Evolutionary conservation across 2,329 filamentous ascomycete species (phyloP).

Genomic region (Xylogone sp.): DNA sequence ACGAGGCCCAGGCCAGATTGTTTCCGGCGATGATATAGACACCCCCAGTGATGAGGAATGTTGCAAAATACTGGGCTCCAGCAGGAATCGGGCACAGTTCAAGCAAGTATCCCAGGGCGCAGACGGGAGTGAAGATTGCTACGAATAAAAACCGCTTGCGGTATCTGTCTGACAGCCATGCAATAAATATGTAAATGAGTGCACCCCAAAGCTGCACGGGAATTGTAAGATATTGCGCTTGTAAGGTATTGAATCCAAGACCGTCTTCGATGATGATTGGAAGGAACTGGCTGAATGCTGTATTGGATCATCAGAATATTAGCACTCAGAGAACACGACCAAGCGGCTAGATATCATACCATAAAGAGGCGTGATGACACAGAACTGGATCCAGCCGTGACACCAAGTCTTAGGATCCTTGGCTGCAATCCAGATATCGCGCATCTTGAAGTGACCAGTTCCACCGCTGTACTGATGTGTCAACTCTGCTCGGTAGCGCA

Average conservation of each 20-base stretch:
- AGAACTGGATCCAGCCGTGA: neutral
- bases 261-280: slow-evolving; percentile 21
- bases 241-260: slow-evolving; percentile 15
- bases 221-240: slow-evolving; percentile 32
- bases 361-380: neutral
- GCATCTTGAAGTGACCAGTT: neutral
- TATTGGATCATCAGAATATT: neutral
- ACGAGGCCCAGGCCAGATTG: neutral
- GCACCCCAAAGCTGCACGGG: slow-evolving; percentile 30
- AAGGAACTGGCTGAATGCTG: slow-evolving; percentile 29
- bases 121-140: slow-evolving; percentile 24
- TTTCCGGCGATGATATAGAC: slow-evolving; percentile 7
- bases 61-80: slow-evolving; percentile 29
- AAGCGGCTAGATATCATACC: too few species aligned
- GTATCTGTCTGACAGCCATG: slow-evolving; percentile 28
- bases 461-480: neutral
- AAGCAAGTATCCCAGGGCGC: slow-evolving; percentile 31
- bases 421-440: neutral
- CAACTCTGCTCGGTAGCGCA: slow-evolving; percentile 9
- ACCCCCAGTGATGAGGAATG: slow-evolving; percentile 26
- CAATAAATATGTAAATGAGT: slow-evolving; percentile 20
- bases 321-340: neutral
- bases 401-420: neutral
- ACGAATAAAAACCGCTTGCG: slow-evolving; percentile 27
- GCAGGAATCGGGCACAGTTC: slow-evolving; percentile 24